Conservation (phyloP, 2,329 filamentous ascomycete species). For the Cryoendolithus antarcticus region DNA sequence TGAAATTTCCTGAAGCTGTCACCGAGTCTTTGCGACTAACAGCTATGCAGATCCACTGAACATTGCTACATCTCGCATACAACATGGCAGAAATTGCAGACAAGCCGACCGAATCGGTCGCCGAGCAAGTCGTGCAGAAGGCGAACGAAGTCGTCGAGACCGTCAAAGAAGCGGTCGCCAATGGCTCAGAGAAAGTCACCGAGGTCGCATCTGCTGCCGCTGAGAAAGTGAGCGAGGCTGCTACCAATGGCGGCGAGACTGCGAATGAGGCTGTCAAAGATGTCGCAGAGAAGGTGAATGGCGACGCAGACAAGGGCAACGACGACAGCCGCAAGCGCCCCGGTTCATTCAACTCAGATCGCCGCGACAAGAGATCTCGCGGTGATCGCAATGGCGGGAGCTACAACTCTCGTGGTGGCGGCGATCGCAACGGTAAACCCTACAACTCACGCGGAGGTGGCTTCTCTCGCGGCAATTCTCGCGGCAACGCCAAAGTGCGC, state of each 20-base stretch:
- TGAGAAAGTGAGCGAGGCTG: conserved; percentile 7
- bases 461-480: conserved; percentile 1
- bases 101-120: conserved; percentile 5
- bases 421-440: neutral
- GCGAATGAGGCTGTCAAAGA: conserved; percentile 8
- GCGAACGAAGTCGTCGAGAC: neutral
- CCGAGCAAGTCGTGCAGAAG: conserved; percentile 5
- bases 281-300: conserved; percentile 8
- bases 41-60: too few species aligned
- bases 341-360: conserved; percentile 4
- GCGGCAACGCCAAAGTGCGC: conserved; percentile 3
- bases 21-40: too few species aligned
- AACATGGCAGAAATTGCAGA: conserved; percentile 8
- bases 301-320: conserved; percentile 10
- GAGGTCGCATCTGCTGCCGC: conserved; percentile 7
- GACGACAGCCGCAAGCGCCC: conserved; percentile 8
- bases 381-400: conserved; percentile 1
- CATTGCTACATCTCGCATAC: too few species aligned
- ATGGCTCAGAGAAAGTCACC: conserved; percentile 4
- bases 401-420: conserved; percentile 1
- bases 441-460: conserved; percentile 3
- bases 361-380: conserved; percentile 2
- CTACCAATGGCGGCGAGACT: conserved; percentile 8
- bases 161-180: neutral
- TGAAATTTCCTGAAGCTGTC: too few species aligned